Base-by-base conservation (phyloP, 176 grass and related monocot genomes). In the Oropetium thomaeum region DNA sequence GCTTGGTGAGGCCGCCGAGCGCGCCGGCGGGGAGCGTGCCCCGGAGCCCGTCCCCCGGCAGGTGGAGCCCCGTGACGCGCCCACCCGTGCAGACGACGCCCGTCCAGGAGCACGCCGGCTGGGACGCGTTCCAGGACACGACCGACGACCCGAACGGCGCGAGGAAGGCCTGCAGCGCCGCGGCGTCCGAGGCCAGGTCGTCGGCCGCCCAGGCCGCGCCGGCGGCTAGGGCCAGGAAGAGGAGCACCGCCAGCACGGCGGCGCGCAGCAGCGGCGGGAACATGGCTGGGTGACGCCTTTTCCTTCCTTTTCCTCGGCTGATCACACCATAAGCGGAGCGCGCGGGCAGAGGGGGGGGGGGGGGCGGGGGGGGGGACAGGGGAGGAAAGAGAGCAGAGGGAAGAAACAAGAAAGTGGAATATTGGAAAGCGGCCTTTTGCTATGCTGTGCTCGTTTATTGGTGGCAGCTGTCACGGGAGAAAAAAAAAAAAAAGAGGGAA, bases 1-100 rank as follows among this genome's bases (percentile, higher is more conserved):
- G 92, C 80, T 13, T 90, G 19, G 67, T 84, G 74, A 95, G 82
- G 47, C 62, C 59, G 13, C 88, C 86, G 74, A 96, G 87, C 8
- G 62, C 75, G 77, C 72, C 64, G 5, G 10, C 40, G 22, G 87
- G 90, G 69, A 90, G 27, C 28, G 59, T 8, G 64, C 90, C 90
- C 4, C 70, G 83, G 58, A 93, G 90, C 3, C 90, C 80, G 11
- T 28, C 73, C 26, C 74, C 87, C 0, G 87, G 91, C 11, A 93
- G 84, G 69, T 84, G 84, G 54, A 90, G 42, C 67, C 58, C 73
- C 25, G 78, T 82, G 71, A 93, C 87, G 14, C 91, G 81, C 27
- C 71, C 77, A 13, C 4, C 58, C 1, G 68, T 28, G 71, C 90
- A 93, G 30, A 58, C 58, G 42, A 93, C 17, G 19, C 90, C 90